Evolutionary conservation across 306 rosid species (phyloP).

Genomic region (Oemleria cerasiformis): DNA sequence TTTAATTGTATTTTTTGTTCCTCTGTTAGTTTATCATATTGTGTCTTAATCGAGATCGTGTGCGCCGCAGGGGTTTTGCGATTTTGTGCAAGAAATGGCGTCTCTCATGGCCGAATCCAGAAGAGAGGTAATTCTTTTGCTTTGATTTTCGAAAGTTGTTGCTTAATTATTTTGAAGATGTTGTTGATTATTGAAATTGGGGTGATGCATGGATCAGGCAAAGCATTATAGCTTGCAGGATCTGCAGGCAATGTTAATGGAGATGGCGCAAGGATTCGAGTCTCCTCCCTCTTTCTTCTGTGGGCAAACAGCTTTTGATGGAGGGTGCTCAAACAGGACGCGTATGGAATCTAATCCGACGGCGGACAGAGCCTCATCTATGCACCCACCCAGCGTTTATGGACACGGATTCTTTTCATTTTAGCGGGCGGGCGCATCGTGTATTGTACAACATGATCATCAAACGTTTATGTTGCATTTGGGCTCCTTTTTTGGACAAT

Average conservation of each 20-base stretch:
- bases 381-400: conserved; percentile 17
- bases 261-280: conserved; percentile 64
- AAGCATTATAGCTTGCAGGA: conserved; percentile 55
- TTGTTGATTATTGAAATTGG: neutral
- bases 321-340: conserved; percentile 36
- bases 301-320: conserved; percentile 30
- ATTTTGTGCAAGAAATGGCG: conserved; percentile 70
- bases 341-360: conserved; percentile 29
- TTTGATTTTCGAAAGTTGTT: too few relatives aligned
- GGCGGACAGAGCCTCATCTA: conserved; percentile 22
- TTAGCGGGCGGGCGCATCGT: neutral
- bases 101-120: conserved; percentile 64
- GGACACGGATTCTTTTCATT: conserved; percentile 25
- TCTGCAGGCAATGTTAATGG: conserved; percentile 55
- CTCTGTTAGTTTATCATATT: neutral
- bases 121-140: conserved; percentile 47
- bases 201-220: conserved; percentile 23
- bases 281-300: conserved; percentile 26
- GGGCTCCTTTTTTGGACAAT: neutral
- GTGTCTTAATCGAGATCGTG: neutral
- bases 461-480: too few relatives aligned
- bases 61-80: conserved; percentile 47
- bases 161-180: neutral
- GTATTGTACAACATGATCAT: too few relatives aligned
- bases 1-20: neutral